phyloP scores from a whole-genome alignment of 2,329 filamentous ascomycete genomes.

The Pseudocercospora cruenta region DNA sequence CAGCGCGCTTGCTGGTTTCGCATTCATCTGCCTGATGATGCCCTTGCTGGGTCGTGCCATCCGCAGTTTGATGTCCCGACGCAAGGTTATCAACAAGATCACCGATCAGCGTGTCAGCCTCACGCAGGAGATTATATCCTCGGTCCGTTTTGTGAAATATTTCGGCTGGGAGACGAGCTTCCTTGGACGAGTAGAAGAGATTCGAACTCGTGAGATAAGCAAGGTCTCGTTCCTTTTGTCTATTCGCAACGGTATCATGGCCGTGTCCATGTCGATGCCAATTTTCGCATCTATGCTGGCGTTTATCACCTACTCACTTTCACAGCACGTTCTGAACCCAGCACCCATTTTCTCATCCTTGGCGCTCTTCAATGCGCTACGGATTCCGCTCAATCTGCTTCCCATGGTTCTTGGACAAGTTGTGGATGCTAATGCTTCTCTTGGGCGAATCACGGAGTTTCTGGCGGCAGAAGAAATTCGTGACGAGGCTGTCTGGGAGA shows the following conservation, averaged over 20 bases:
- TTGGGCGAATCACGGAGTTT: constrained; percentile 86
- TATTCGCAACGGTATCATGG: constrained; percentile 83
- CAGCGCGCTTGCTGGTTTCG: constrained; percentile 86
- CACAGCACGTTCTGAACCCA: constrained; percentile 66
- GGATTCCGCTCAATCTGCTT: constrained; percentile 86
- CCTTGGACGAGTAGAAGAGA: constrained; percentile 71
- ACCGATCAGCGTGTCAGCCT: constrained; percentile 90
- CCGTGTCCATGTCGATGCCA: constrained; percentile 81
- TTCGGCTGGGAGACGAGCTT: constrained; percentile 96
- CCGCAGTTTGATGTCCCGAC: constrained; percentile 72
- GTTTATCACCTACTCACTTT: constrained; percentile 77
- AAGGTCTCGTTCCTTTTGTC: constrained; percentile 83
- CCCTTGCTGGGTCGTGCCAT: constrained; percentile 79
- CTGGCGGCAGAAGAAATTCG: constrained; percentile 81
- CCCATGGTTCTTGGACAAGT: constrained; percentile 87
- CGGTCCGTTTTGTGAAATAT: constrained; percentile 92
- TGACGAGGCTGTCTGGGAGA: constrained; percentile 67
- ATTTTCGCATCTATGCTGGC: constrained; percentile 94
- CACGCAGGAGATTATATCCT: constrained; percentile 88
- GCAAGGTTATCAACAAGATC: constrained; percentile 84
- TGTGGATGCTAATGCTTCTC: constrained; percentile 83
- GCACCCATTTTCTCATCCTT: constrained; percentile 89
- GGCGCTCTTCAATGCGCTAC: constrained; percentile 87
- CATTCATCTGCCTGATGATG: constrained; percentile 74
- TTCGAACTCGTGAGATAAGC: constrained; percentile 75